These are phyloP conservation scores for Wickerhamiella sergipiensis DNA, from an alignment of 805 yeast genomes.

Conservation along the genomic window DNA sequence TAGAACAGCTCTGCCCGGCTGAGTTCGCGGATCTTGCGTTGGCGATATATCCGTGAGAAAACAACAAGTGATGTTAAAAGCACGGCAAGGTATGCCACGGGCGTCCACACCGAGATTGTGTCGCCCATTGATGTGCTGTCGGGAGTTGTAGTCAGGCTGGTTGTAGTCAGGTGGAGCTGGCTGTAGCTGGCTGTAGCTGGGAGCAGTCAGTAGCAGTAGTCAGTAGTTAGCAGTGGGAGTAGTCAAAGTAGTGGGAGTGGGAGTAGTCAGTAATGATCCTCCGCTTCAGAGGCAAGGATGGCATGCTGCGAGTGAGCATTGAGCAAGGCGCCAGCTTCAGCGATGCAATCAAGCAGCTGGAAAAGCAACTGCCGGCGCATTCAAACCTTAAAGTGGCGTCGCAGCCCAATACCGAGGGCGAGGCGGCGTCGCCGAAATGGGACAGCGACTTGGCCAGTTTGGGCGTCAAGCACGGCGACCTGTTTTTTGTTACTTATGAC, in stretches of 20 bases:
- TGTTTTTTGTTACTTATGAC: constrained; percentile 35
- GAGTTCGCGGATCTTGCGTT: constrained; percentile 39
- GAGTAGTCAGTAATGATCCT: no score
- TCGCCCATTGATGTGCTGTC: constrained; percentile 10
- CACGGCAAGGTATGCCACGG: constrained; percentile 53
- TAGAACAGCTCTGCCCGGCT: constrained; percentile 60
- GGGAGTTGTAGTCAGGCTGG: background rate
- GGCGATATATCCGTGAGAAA: constrained; percentile 58
- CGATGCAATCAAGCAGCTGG: constrained; percentile 26
- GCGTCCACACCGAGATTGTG: constrained; percentile 14
- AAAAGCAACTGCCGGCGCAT: constrained; percentile 25
- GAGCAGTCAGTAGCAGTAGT: no score
- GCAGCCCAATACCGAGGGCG: constrained; percentile 33
- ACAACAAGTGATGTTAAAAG: constrained; percentile 50
- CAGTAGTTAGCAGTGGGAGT: no score
- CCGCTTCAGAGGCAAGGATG: constrained; percentile 74
- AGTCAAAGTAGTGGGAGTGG: no score
- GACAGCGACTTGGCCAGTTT: constrained; percentile 25
- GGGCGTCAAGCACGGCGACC: constrained; percentile 40
- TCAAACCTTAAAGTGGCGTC: constrained; percentile 29
- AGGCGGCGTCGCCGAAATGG: constrained; percentile 24
- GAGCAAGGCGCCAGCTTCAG: constrained; percentile 34
- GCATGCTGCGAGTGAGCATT: constrained; percentile 56
- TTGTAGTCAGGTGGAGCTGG: no score
- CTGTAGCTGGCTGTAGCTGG: no score